Conservation (phyloP, 176 grass and related monocot species). For the Carex kokanica region DNA sequence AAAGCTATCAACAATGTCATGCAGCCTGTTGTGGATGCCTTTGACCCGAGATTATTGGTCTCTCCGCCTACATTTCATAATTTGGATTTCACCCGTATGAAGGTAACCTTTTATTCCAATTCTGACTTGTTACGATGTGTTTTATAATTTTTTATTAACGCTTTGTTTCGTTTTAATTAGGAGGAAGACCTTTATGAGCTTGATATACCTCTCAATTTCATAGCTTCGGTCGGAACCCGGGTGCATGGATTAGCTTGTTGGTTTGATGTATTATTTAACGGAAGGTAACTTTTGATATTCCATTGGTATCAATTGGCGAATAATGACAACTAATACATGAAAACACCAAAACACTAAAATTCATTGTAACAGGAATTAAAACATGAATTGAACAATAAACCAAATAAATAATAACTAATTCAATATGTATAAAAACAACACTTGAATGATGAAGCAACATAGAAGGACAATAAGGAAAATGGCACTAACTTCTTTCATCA, state of each 20-base stretch:
- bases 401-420: too few species aligned
- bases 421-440: too few species aligned
- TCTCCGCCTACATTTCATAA: conserved; percentile 61
- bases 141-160: conserved; percentile 23
- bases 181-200: conserved; percentile 98
- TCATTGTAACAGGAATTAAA: too few species aligned
- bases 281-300: conserved; percentile 43
- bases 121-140: not conserved
- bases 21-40: conserved; percentile 99
- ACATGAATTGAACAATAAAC: too few species aligned
- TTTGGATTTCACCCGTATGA: conserved; percentile 80
- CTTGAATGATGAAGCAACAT: too few species aligned
- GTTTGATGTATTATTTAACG: conserved; percentile 98
- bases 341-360: too few species aligned
- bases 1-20: conserved; percentile 22
- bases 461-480: too few species aligned
- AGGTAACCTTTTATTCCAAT: conserved; percentile 46
- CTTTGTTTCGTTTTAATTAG: conserved; percentile 41
- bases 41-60: conserved; percentile 92
- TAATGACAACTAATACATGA: too few species aligned
- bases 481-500: too few species aligned
- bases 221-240: conserved; percentile 80
- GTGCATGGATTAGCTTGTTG: conserved; percentile 98
- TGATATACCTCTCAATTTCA: conserved; percentile 86
- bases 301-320: too few species aligned